These are phyloP conservation scores for Madurella mycetomatis DNA, from an alignment of 2,329 filamentous ascomycete species.

Conservation along the genomic window DNA sequence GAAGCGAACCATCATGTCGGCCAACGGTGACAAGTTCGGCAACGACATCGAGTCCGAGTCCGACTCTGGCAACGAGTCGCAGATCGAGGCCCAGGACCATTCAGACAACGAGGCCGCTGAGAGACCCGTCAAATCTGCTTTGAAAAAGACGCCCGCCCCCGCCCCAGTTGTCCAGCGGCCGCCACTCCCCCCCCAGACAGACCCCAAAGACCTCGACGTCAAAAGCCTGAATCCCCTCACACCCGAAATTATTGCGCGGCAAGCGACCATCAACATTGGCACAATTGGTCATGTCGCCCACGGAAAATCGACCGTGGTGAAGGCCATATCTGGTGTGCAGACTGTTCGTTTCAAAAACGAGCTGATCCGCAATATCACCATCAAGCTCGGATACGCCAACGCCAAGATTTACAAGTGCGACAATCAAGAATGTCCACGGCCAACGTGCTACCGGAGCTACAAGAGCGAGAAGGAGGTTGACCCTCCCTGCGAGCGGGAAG, in stretches of 20 bases:
- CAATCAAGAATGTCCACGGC: conserved; percentile 82
- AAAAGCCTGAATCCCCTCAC: conserved; percentile 76
- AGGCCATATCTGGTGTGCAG: conserved; percentile 98
- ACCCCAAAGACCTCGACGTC: conserved; percentile 84
- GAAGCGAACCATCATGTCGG: conserved; percentile 42
- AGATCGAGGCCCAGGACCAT: conserved; percentile 50
- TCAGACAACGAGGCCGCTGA: conserved; percentile 55
- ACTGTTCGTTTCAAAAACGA: conserved; percentile 99
- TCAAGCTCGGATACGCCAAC: conserved; percentile 99
- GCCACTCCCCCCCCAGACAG: conserved; percentile 76
- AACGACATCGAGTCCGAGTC: conserved; percentile 72
- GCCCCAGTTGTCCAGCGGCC: conserved; percentile 52
- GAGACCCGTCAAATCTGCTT: conserved; percentile 73
- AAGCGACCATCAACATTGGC: conserved; percentile 98
- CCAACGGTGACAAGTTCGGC: conserved; percentile 60
- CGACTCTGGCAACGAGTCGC: conserved; percentile 59
- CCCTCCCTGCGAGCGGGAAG: conserved; percentile 89
- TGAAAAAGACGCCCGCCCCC: conserved; percentile 68
- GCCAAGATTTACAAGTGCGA: conserved; percentile 99
- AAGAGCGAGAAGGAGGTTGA: conserved; percentile 99
- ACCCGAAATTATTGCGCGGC: conserved; percentile 93
- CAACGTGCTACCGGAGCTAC: conserved; percentile 93
- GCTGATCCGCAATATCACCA: conserved; percentile 97
- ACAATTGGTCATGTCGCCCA: conserved; percentile 98
- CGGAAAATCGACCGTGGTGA: conserved; percentile 98